Evolutionary conservation across 495 filamentous ascomycete genomes (phyloP), one percentile per base, ranked within the genome.

Genomic region (Bryoglossum gracile): DNA sequence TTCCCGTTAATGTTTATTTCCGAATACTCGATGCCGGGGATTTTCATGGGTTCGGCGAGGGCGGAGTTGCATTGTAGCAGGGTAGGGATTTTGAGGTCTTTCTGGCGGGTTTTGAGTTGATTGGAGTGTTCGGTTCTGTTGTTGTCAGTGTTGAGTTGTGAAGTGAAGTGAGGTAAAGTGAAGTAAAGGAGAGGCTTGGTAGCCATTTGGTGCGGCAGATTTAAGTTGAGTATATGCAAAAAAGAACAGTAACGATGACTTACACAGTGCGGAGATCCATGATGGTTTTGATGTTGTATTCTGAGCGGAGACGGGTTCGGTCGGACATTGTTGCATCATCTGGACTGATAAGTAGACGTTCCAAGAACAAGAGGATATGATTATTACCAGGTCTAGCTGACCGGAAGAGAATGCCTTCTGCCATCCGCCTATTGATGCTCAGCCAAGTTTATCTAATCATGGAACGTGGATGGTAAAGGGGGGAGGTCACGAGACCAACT

Each of bases 1-100:
- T 71, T 71, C n/a, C 86, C 86, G 21, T 86, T 89, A 48, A 92
- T 72, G 59, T 78, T 84, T 60, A 89, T 78, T 37, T 80, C 60
- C 26, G 65, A 58, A 55, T 84, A 83, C 2, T 56, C 62, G n/a
- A 83, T 65, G 0, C 74, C 79, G 3, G 77, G 73, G 49, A 89
- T 79, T 45, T 80, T 66, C 23, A 78, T 44, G 2, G 75, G 65
- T 35, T 67, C 62, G 72, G 70, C 28, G 48, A 58, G 46, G 9
- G 52, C 46, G 0, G 68, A 62, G 36, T 78, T 68, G 28, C 69
- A 58, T 39, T 69, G 65, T 8, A 69, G 54, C 8, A 65, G 54
- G 1, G 71, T 55, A 2, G 67, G 58, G 6, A 58, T 54, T 21
- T 61, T 57, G 30, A 69, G 58, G 32, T 74, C 65, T 14, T 64